Evolutionary conservation across 768 basidiomycete genomes (phyloP), one percentile per base, ranked within the genome.

Genomic region (Boletus reticuloceps): DNA sequence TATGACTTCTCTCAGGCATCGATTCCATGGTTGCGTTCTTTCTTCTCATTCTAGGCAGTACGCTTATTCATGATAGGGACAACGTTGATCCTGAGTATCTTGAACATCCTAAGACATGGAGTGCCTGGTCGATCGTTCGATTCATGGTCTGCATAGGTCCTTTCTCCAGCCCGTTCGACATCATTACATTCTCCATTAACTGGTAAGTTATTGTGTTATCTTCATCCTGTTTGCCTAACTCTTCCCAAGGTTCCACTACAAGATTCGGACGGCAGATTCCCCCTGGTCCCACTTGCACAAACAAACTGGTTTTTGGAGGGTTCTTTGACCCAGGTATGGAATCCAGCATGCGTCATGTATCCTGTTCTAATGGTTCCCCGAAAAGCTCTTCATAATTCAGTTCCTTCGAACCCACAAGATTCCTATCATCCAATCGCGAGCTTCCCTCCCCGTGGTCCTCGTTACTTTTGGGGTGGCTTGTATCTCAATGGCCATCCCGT

Each of bases 41-140:
- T 14, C 14, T 41, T 7, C 16, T 27, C 47, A 48, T 19, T 2
- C 39, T 31, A 14, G n/a, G 49, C 37, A 14, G n/a, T 22, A 37
- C 10, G 39, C 50, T 62, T 16, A 72, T 44, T 12, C 19, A 12
- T 39, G 14, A 12, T 42, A 69, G 69, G 73, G 72, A 73, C 50
- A 74, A 74, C 14, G 73, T 73, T 51, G 73, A 73, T 51, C 69
- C 70, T 1, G 73, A 73, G 58, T 72, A 70, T 58, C 66, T 73
- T 12, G 65, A 64, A 53, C 40, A 44, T 22, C 72, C 72, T 13
- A 73, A 48, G 54, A 60, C 64, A 36, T 69, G 64, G 72, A 63
- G 62, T 50, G 73, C 72, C 20, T 60, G 61, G 57, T 73, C 73
- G n/a, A 72, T 73, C 41, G 22, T 69, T 32, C 64, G 65, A 17